Conservation (phyloP, 306 rosid species). For the Glycine latifolia region DNA sequence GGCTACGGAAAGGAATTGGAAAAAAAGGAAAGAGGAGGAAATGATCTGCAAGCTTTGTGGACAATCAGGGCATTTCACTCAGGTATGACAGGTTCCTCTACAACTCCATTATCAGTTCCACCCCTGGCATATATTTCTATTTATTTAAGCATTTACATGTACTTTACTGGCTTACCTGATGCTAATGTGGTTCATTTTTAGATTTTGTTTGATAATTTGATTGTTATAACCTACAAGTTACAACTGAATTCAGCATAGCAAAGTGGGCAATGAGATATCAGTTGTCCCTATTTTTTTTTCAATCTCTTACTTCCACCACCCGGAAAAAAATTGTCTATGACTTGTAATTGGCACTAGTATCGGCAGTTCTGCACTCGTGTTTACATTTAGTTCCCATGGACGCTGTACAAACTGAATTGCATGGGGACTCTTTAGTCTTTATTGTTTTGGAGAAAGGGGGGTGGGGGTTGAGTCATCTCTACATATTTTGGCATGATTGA, state of each 20-base stretch:
- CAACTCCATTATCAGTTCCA: slow-evolving; percentile 21
- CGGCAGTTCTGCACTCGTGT: not conserved
- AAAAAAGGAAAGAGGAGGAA: slow-evolving; percentile 98
- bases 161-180: slow-evolving; percentile 14
- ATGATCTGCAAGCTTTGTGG: slow-evolving; percentile 97
- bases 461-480: too few relatives aligned
- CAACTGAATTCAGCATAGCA: not conserved
- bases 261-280: slow-evolving; percentile 5
- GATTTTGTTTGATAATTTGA: not conserved
- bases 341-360: slow-evolving; percentile 26
- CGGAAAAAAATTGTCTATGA: not conserved
- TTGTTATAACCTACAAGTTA: not conserved
- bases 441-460: too few relatives aligned
- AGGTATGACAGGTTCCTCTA: slow-evolving; percentile 58
- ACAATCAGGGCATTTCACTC: slow-evolving; percentile 96
- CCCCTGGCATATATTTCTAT: not conserved
- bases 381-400: slow-evolving; percentile 11
- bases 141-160: not conserved
- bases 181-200: not conserved
- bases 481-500: not conserved
- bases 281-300: not conserved
- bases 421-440: too few relatives aligned
- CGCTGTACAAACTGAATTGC: not conserved
- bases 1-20: slow-evolving; percentile 99
- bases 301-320: too few relatives aligned